Evolutionary conservation across 345 rosid species (phyloP), one percentile per base, ranked within the genome.

Genomic region (Cardamine resedifolia): DNA sequence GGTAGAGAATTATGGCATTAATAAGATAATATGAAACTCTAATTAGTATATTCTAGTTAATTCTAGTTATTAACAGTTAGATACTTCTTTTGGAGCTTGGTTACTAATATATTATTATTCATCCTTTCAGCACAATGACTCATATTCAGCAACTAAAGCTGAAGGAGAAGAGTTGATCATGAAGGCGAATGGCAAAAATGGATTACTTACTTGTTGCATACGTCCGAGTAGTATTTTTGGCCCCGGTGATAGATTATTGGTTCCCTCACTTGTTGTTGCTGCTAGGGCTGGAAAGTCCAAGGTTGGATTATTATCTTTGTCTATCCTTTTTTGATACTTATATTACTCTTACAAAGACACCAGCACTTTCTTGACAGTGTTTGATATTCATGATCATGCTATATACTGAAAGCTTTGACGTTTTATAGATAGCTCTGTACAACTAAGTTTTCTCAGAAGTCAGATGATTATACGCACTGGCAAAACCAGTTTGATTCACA

Each of bases 201-300:
- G 92, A 68, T 85, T 92, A 24, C 79, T 92, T 45, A 92, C 96
- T 21, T 92, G 96, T 81, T 83, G 92, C 67, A 80, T 92, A 65
- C 92, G 98, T 30, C 98, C 98, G 4, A 92, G 98, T 73, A 70
- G 90, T 73, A 88, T 92, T 66, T 92, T 92, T 72, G 96, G 98
- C 45, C 96, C 98, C 4, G 98, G 98, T 47, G 96, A 92, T 88
- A 84, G 61, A 82, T 77, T 90, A 79, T 78, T 92, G 38, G 81
- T 90, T 78, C 98, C 98, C 23, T 82, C 98, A 30, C 80, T 92
- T 69, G 88, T 77, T 72, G 81, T 78, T 78, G 90, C 95, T 59
- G 96, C 89, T 27, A 85, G 82, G 74, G 95, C 91, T 19, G 96
- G 98, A 48, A 90, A 92, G 82, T 83, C 85, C 19, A 92, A 90